These are phyloP conservation scores for Lenwebbia sp. DNA, from an alignment of 345 rosid species.

Conservation along the genomic window DNA sequence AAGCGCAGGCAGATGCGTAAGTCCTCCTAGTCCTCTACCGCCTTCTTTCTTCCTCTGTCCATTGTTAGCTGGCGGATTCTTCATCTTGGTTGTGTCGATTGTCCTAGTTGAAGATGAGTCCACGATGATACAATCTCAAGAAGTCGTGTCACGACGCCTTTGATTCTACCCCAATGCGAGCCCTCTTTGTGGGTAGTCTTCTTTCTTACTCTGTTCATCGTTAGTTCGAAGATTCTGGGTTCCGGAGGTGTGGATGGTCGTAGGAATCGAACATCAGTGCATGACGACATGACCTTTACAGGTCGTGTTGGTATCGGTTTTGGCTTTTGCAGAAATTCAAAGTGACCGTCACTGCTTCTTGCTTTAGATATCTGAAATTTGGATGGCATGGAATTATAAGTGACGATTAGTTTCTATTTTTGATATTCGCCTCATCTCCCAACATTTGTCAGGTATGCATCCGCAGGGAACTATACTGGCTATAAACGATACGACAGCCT, in stretches of 20 bases:
- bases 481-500: conserved; percentile 1
- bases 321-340: neutral
- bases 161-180: no score
- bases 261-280: neutral
- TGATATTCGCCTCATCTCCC: neutral
- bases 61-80: neutral
- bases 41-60: neutral
- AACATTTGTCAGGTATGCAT: conserved; percentile 44
- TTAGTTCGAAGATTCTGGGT: neutral
- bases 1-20: conserved; percentile 82
- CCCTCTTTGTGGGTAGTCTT: neutral
- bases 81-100: neutral
- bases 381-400: neutral
- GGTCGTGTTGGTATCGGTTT: neutral
- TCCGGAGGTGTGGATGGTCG: neutral
- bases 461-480: conserved; percentile 82
- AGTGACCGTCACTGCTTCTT: neutral
- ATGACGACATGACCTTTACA: neutral
- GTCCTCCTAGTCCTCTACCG: neutral
- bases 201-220: neutral
- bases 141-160: no score
- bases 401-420: neutral
- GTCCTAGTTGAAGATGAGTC: neutral
- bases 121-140: no score
- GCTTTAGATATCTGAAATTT: neutral